Base-by-base conservation (phyloP, 768 basidiomycete species). In the Kwoniella bestiolae region DNA sequence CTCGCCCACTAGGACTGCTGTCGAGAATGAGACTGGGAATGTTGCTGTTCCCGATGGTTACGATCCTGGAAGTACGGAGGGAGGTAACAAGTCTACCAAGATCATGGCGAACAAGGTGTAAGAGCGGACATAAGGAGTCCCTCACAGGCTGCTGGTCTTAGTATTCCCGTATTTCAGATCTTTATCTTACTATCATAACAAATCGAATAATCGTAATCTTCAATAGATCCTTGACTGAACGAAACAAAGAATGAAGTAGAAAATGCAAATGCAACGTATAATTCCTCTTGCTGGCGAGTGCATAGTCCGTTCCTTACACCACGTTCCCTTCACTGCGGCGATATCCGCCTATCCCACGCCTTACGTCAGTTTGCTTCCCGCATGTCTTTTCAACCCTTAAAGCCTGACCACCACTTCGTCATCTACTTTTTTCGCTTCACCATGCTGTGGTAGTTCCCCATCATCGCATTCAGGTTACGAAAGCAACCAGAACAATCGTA, bases 51-150 rank as follows among this genome's bases (percentile, higher is more conserved):
- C 52, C 18, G 34, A 55, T 9, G 52, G 52, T 18, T 55, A 55
- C 34, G 52, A 55, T 55, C 52, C 52, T 14, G 52, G 52, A 55
- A 55, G 52, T 34, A 55, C 34, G 52, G 52, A 55, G 18, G 52
- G 6, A 18, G 32, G 16, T 32, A 26, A 23, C 14, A 55, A 34
- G 23, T 34, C 52, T 18, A 55, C 16, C 23, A 55, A 55, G 32
- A 55, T 55, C 14, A 35, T 35, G 52, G 52, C 52, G n/a, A 55
- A 55, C 23, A 35, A 34, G 18, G 29, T 55, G 6, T 55, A 55
- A 21, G n/a, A 12, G n/a, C n/a, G 25, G 46, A 47, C 6, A 1
- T 41, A 41, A 14, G 38, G 38, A 11, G 18, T n/a, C n/a, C n/a
- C n/a, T n/a, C n/a, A n/a, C n/a, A n/a, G n/a, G n/a, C n/a, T n/a